Evolutionary conservation across 768 basidiomycete genomes (phyloP), one percentile per base, ranked within the genome.

Genomic region (Macrocybe gigantea): DNA sequence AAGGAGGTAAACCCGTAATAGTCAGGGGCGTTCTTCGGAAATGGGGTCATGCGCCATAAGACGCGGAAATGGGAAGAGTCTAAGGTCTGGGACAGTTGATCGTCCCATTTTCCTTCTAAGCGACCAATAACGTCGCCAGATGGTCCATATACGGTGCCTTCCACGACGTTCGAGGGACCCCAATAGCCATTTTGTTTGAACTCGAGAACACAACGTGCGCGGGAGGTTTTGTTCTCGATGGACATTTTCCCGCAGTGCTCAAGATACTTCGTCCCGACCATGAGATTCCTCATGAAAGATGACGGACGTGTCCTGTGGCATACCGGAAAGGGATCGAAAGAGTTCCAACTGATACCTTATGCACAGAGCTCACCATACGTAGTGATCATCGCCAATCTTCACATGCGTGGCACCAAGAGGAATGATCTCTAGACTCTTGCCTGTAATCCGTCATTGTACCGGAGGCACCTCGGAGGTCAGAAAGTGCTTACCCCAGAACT

Each of bases 101-200:
- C 86, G 59, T 93, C 87, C 92, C 91, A 94, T 63, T 86, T 91
- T 41, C 91, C 91, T 63, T 92, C 89, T n/a, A 93, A 66, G 35
- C 75, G 74, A 33, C 83, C 74, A 12, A 77, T 65, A 8, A 75
- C 66, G 6, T 79, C 65, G 15, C 83, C 85, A 33, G 72, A 67
- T 12, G 73, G 53, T 22, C 77, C 77, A 48, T 78, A 61, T 29
- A 91, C 71, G 5, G 70, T 61, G 5, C 87, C 90, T 14, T 75
- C 67, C 42, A 93, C 81, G 37, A 82, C 73, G 53, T 93, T 92
- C 13, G 80, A 72, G n/a, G 79, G 69, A 13, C 84, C 86, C 83
- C 85, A 89, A 59, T 90, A 93, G 13, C 88, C 85, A 37, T 80
- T 80, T 58, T 87, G 88, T 60, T 90, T 90, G 70, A 94, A 93